Base-by-base conservation (phyloP, 2,329 filamentous ascomycete genomes). In the Hypoxylon sp. region DNA sequence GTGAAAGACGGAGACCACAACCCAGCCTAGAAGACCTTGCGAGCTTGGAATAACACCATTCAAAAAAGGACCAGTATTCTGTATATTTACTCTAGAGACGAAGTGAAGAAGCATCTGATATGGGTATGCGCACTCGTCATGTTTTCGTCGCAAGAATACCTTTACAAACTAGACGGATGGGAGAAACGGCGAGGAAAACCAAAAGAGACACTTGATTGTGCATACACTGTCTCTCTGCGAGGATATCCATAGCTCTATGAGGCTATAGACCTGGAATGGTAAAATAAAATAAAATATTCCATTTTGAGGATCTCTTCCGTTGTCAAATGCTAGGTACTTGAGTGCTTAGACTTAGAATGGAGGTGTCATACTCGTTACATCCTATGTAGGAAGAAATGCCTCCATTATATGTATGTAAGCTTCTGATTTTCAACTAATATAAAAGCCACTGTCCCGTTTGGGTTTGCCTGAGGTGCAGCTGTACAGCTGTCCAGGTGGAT, bases 1-100 rank as follows among this genome's bases (percentile, higher is more conserved):
- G 90, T 75, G 89, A 94, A 60, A 86, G 90, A 75, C 87, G 89
- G 46, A 82, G 87, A 65, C 85, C 84, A 77, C 82, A 86, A 41
- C 82, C 84, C 74, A 86, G 87, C 72, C 75, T 95, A 75, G 83
- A 89, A 64, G 89, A 91, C 75, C 85, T 91, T 72, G 87, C 91
- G 14, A 88, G 69, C 51, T 17, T 72, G 36, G 69, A 72, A 53
- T 72, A 55, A 38, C 30, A 46, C 50, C 73, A 19, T 38, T 21
- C 25, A 41, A 21, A 34, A 17, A 30, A 17, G 32, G 19, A 25
- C 13, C 21, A 43, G 17, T 60, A 64, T 21, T 45, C 5, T 65
- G 59, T 67, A 69, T 25, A 64, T 30, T 57, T 50, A 41, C 36
- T 43, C 49, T 56, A 63, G 51, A 51, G 43, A n/a, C 41, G 32